Conservation (phyloP, 257 asterid genomes). For the Salvia miltiorrhiza region DNA sequence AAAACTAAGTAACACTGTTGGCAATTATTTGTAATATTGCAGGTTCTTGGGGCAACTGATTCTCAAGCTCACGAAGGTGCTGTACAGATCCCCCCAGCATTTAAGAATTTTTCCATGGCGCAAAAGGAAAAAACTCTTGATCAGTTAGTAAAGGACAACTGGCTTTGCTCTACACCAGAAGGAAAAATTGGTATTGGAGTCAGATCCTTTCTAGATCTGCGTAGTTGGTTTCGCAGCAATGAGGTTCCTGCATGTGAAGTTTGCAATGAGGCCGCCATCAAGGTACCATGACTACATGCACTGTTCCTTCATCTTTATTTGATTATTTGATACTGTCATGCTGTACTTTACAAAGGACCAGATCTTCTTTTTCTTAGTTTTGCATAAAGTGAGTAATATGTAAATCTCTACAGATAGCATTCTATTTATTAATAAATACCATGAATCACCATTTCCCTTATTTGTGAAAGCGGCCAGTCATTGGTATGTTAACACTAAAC, state of each 20-base stretch:
- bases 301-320: not conserved
- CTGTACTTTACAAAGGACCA: not conserved
- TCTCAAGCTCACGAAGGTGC: constrained; percentile 54
- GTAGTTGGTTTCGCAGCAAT: constrained; percentile 80
- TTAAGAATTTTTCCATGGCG: constrained; percentile 69
- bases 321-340: not conserved
- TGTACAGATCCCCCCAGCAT: constrained; percentile 62
- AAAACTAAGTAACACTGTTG: constrained; percentile 5
- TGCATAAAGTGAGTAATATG: not conserved
- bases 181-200: constrained; percentile 77
- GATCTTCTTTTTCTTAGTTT: not conserved
- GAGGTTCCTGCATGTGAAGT: constrained; percentile 83
- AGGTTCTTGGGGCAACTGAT: constrained; percentile 45
- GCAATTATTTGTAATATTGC: constrained; percentile 20
- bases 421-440: not conserved
- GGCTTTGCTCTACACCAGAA: constrained; percentile 68
- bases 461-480: not conserved
- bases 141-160: constrained; percentile 63
- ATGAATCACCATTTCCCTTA: not conserved
- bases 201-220: constrained; percentile 88
- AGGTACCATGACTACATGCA: constrained; percentile 42
- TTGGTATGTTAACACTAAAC: not conserved
- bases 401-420: not conserved
- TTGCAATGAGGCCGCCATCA: constrained; percentile 94
- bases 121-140: constrained; percentile 80